These are phyloP conservation scores for Beauveria pseudobassiana DNA, from an alignment of 2,329 filamentous ascomycete genomes.

Conservation along the genomic window DNA sequence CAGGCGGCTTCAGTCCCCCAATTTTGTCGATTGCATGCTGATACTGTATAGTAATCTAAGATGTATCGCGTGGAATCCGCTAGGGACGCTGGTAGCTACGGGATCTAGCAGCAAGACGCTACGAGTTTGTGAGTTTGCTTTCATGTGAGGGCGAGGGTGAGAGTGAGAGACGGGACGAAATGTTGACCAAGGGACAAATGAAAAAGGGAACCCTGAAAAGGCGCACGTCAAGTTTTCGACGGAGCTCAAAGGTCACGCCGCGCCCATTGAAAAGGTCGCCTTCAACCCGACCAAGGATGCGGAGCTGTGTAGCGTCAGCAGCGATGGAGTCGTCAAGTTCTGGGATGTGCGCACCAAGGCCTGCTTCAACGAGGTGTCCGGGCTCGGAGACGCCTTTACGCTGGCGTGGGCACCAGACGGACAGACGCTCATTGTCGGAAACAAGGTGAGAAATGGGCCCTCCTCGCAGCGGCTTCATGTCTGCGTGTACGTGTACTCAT, in stretches of 20 bases:
- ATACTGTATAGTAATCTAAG: conserved; percentile 48
- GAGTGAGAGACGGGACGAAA: not conserved
- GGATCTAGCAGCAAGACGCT: conserved; percentile 64
- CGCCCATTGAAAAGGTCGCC: conserved; percentile 64
- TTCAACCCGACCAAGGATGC: conserved; percentile 73
- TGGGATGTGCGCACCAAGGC: conserved; percentile 73
- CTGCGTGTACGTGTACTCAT: not conserved
- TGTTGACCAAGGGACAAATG: not conserved
- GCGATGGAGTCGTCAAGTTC: conserved; percentile 66
- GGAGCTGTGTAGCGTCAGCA: conserved; percentile 67
- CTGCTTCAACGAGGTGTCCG: conserved; percentile 61
- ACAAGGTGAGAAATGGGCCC: conserved; percentile 46
- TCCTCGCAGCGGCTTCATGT: too few relatives aligned
- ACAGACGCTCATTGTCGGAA: conserved; percentile 61
- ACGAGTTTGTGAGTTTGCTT: conserved; percentile 55
- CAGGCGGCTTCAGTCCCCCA: not conserved
- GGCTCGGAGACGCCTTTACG: conserved; percentile 59
- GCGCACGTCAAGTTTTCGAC: conserved; percentile 67
- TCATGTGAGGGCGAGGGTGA: too few relatives aligned
- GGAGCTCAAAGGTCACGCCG: conserved; percentile 61
- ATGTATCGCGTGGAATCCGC: conserved; percentile 82
- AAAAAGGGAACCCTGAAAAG: conserved; percentile 67
- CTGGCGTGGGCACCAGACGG: conserved; percentile 70
- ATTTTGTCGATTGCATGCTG: conserved; percentile 8
- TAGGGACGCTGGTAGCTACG: conserved; percentile 77